phyloP scores from a whole-genome alignment of 2,329 filamentous ascomycete species.

The Monosporascus ibericus region DNA sequence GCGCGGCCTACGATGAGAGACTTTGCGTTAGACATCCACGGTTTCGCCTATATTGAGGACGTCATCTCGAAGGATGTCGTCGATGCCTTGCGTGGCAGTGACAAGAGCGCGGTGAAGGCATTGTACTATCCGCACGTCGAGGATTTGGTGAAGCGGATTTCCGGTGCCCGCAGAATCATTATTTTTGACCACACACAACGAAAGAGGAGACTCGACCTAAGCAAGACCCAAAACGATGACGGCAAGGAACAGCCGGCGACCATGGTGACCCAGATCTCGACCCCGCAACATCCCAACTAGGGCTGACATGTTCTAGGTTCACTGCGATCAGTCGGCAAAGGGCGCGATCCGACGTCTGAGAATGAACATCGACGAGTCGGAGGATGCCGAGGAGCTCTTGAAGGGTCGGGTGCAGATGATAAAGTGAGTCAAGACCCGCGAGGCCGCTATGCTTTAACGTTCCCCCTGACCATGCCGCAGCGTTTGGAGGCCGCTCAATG shows the following conservation, averaged over 20 bases:
- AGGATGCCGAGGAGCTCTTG: slow-evolving; percentile 1
- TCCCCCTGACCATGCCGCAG: neutral
- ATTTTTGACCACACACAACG: slow-evolving; percentile 9
- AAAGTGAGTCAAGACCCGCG: slow-evolving; percentile 1
- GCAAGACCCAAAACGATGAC: slow-evolving; percentile 2
- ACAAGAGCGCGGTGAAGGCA: no score
- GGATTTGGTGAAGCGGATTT: slow-evolving; percentile 1
- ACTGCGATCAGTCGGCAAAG: slow-evolving; percentile 4
- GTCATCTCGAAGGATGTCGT: no score
- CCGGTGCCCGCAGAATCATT: slow-evolving; percentile 4
- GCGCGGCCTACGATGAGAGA: no score
- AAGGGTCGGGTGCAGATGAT: slow-evolving; percentile 6
- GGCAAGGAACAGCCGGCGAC: slow-evolving; percentile 9
- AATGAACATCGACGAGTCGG: neutral
- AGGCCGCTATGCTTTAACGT: neutral
- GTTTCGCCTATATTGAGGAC: no score
- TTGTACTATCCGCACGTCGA: slow-evolving; percentile 5
- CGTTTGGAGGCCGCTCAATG: slow-evolving; percentile 9
- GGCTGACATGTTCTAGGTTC: neutral
- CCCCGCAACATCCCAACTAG: neutral
- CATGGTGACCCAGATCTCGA: slow-evolving; percentile 1
- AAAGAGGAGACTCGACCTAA: slow-evolving; percentile 1
- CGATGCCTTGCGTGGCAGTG: no score
- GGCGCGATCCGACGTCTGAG: slow-evolving; percentile 1
- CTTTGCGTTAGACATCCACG: no score